Percentiles rank a stretch among this genome's conserved stretches.
Evolutionary conservation across 257 asterid species (phyloP).

Genomic region (Solanum megistacrolobum): DNA sequence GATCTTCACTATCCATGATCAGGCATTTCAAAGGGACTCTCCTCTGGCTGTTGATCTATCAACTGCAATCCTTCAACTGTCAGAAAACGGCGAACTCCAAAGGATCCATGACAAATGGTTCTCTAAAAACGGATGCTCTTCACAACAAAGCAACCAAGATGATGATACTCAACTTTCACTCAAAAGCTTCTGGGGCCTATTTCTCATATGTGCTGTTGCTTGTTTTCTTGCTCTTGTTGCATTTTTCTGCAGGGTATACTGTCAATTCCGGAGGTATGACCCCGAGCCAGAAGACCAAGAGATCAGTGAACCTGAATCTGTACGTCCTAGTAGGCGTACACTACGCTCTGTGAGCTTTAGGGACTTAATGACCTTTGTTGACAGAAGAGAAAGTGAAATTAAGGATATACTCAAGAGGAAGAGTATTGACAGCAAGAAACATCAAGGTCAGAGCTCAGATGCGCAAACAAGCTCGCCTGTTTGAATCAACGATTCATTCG

Average conservation of each 20-base stretch:
- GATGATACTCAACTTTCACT: slow-evolving; percentile 62
- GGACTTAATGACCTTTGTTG: slow-evolving; percentile 53
- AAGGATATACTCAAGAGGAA: slow-evolving; percentile 50
- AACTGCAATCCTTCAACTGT: slow-evolving; percentile 75
- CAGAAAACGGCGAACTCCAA: slow-evolving; percentile 86
- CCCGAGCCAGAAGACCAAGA: slow-evolving; percentile 27
- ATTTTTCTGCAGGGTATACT: slow-evolving; percentile 47
- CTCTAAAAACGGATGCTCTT: slow-evolving; percentile 30
- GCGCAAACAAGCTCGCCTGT: slow-evolving; percentile 22
- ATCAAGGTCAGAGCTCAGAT: slow-evolving; percentile 22
- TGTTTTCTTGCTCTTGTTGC: slow-evolving; percentile 36
- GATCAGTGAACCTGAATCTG: slow-evolving; percentile 26
- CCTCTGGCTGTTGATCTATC: slow-evolving; percentile 70
- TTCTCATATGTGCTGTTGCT: slow-evolving; percentile 65
- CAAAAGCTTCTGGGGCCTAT: slow-evolving; percentile 91
- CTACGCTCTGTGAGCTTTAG: slow-evolving; percentile 43
- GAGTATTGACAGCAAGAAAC: slow-evolving; percentile 29
- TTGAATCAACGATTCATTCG: background rate
- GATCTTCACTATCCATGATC: background rate
- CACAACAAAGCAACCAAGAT: slow-evolving; percentile 32
- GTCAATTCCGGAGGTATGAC: slow-evolving; percentile 47
- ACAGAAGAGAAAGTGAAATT: slow-evolving; percentile 61
- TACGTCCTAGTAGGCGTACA: slow-evolving; percentile 22
- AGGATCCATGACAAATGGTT: slow-evolving; percentile 84
- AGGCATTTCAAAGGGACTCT: slow-evolving; percentile 84